Percentiles rank a stretch among this genome's conserved stretches.
These are phyloP conservation scores for Phytopythium sindhum DNA, from an alignment of 352 stramenopile species.

Conservation along the genomic window DNA sequence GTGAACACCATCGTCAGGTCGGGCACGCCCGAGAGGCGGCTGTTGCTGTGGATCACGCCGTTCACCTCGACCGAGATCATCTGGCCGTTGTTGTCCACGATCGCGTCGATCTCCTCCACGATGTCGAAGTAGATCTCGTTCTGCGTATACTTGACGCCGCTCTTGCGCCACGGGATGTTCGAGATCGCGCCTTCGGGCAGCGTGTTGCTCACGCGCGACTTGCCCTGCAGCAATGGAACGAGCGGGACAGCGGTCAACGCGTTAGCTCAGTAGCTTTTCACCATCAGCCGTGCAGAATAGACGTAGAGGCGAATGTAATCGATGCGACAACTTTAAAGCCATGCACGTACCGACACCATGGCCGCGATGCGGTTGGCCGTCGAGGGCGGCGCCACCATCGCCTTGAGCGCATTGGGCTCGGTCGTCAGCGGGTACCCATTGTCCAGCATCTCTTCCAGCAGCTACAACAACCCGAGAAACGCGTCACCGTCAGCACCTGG, in stretches of 20 bases:
- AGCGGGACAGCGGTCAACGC: too few relatives aligned
- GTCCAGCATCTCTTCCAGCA: conserved; percentile 97
- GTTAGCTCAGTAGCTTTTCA: conserved; percentile 1
- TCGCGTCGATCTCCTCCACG: conserved; percentile 97
- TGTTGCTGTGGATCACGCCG: conserved; percentile 94
- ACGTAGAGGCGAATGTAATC: too few relatives aligned
- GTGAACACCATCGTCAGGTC: conserved; percentile 97
- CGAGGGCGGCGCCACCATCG: conserved; percentile 95
- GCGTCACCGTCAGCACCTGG: neutral
- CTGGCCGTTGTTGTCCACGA: conserved; percentile 89
- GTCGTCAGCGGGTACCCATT: conserved; percentile 97
- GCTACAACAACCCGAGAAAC: conserved; percentile 18
- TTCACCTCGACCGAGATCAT: conserved; percentile 95
- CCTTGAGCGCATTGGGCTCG: conserved; percentile 96
- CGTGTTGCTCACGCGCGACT: conserved; percentile 89
- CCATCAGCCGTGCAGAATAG: too few relatives aligned
- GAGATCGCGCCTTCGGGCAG: conserved; percentile 91
- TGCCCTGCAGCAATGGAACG: conserved; percentile 41
- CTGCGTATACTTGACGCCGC: conserved; percentile 92
- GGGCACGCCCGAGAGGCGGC: conserved; percentile 94
- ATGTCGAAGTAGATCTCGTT: conserved; percentile 99
- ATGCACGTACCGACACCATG: conserved; percentile 75
- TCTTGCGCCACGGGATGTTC: conserved; percentile 97
- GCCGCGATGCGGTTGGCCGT: conserved; percentile 89
- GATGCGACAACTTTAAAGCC: conserved; percentile 1